Percentiles rank a stretch among this genome's conserved stretches.
Conservation (phyloP, 139 green algal genomes). For the Micractinium sp. region DNA sequence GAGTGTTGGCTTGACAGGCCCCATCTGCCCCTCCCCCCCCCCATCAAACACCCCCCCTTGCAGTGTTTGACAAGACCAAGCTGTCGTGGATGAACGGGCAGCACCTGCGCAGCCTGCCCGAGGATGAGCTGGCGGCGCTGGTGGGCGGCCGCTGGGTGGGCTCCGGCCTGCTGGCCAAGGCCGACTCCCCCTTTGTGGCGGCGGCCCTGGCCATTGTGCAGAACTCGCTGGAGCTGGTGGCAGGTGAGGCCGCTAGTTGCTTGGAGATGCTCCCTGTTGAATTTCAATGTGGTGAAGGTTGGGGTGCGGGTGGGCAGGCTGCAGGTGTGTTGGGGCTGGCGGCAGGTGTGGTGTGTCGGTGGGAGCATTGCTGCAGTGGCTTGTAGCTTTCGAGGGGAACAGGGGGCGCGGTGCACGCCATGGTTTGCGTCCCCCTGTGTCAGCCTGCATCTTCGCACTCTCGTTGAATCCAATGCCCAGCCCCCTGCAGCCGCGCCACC, state of each 20-base stretch:
- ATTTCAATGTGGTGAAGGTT: too few species aligned
- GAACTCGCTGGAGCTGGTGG: slow-evolving; percentile 66
- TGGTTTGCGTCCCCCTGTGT: too few species aligned
- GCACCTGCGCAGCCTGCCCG: slow-evolving; percentile 78
- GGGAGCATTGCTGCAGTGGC: too few species aligned
- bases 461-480: too few species aligned
- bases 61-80: slow-evolving; percentile 97
- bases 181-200: slow-evolving; percentile 68
- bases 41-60: too few species aligned
- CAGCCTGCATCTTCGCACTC: too few species aligned
- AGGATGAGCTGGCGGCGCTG: slow-evolving; percentile 56
- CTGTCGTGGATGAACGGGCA: slow-evolving; percentile 92
- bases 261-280: too few species aligned
- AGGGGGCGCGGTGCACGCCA: too few species aligned
- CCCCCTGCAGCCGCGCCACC: too few species aligned
- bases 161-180: slow-evolving; percentile 62
- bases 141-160: slow-evolving; percentile 57
- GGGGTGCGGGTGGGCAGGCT: background rate
- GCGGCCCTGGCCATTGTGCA: slow-evolving; percentile 61
- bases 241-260: slow-evolving; percentile 49
- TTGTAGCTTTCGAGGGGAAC: too few species aligned
- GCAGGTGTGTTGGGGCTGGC: background rate
- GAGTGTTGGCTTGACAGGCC: background rate
- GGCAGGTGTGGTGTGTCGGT: too few species aligned
- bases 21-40: background rate